A percentile compares a stretch with the other conserved stretches of the same genome.
Conservation (phyloP, 1,284 basidiomycete genomes). For the Cystobasidium pallidum region DNA sequence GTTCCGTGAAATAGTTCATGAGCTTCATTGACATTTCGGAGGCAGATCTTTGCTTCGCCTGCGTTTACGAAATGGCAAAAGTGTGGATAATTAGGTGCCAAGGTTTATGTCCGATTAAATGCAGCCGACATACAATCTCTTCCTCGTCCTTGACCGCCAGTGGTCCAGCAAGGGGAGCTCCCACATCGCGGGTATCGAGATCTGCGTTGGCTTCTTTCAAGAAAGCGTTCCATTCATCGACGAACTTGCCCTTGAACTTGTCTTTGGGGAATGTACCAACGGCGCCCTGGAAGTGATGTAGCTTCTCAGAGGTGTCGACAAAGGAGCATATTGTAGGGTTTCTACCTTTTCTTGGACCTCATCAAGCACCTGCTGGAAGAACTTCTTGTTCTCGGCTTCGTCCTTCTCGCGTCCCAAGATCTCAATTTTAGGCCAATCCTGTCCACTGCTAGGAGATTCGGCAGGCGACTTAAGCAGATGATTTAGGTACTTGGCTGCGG, state of each 20-base stretch:
- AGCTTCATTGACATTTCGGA: conserved; percentile 81
- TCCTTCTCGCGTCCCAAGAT: conserved; percentile 57
- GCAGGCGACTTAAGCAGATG: conserved; percentile 46
- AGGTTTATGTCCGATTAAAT: neutral
- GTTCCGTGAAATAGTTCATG: conserved; percentile 83
- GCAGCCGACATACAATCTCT: conserved; percentile 69
- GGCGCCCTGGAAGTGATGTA: conserved; percentile 49
- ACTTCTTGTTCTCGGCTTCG: conserved; percentile 56
- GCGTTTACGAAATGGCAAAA: conserved; percentile 29
- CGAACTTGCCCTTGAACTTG: conserved; percentile 73
- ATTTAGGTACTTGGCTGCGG: conserved; percentile 50
- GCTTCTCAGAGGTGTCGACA: neutral
- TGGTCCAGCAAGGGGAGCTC: conserved; percentile 71
- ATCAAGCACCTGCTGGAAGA: conserved; percentile 54
- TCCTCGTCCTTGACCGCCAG: conserved; percentile 89
- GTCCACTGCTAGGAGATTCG: conserved; percentile 16
- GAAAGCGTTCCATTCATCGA: conserved; percentile 72
- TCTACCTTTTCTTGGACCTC: conserved; percentile 47
- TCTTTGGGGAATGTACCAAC: conserved; percentile 77
- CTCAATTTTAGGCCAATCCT: conserved; percentile 51
- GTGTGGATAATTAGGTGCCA: neutral
- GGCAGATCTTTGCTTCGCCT: conserved; percentile 78
- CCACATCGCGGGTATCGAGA: conserved; percentile 78
- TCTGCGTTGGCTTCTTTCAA: conserved; percentile 54
- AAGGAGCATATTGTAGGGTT: too few species aligned